Conservation (phyloP, 257 asterid species). For the Scutellaria barbata region DNA sequence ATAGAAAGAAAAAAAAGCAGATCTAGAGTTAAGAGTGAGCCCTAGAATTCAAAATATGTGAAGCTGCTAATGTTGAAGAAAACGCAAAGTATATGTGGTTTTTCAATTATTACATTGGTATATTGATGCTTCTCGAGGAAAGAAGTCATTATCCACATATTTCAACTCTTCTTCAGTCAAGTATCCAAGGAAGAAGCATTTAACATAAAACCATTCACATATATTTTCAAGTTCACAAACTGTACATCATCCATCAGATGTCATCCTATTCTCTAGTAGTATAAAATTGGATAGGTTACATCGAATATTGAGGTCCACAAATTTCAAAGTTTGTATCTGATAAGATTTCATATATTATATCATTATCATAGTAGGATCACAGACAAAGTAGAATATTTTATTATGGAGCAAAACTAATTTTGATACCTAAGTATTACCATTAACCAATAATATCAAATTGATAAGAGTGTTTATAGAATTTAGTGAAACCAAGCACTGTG, state of each 20-base stretch:
- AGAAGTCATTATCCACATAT: neutral
- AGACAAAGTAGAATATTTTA: neutral
- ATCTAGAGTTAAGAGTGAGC: slow-evolving; percentile 11
- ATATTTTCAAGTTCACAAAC: neutral
- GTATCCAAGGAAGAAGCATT: neutral
- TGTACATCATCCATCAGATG: neutral
- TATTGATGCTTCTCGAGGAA: neutral
- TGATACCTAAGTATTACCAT: neutral
- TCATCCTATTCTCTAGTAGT: neutral
- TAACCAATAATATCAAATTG: neutral
- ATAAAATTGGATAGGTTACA: neutral
- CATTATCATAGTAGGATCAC: neutral
- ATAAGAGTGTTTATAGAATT: neutral
- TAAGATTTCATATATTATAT: neutral
- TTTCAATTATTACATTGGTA: neutral
- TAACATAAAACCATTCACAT: neutral
- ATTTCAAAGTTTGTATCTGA: neutral
- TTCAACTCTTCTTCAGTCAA: neutral
- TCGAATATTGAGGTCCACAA: neutral
- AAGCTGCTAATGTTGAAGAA: neutral
- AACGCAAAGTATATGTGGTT: neutral
- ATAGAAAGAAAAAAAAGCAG: neutral
- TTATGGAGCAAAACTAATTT: neutral
- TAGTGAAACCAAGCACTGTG: neutral
- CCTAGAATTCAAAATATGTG: neutral